Evolutionary conservation across 768 basidiomycete species (phyloP).

Genomic region (Amanita molliuscula): DNA sequence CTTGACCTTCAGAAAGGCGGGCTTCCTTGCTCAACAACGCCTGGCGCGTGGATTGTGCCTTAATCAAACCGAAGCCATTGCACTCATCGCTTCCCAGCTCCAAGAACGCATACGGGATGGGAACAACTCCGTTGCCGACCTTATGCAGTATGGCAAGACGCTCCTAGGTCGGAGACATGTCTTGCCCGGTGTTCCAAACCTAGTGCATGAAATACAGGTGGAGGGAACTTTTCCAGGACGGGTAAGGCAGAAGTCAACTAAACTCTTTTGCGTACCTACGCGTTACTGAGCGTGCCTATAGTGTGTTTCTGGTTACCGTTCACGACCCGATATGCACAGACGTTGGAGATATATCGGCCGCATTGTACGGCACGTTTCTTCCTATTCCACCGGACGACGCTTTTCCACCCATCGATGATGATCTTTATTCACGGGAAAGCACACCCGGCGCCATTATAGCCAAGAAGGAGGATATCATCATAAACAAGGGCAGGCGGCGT

Average conservation of each 20-base stretch:
- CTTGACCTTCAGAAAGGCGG: slow-evolving; percentile 38
- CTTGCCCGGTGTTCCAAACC: slow-evolving; percentile 62
- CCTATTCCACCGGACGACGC: slow-evolving; percentile 57
- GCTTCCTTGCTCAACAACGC: slow-evolving; percentile 86
- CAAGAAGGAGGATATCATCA: slow-evolving; percentile 50
- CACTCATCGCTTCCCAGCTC: slow-evolving; percentile 83
- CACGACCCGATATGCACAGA: slow-evolving; percentile 91
- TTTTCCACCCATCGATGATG: slow-evolving; percentile 50
- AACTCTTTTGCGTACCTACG: slow-evolving; percentile 1
- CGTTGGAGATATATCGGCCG: slow-evolving; percentile 65
- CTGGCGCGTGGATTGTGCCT: slow-evolving; percentile 87
- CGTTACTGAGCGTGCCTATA: slow-evolving; percentile 14
- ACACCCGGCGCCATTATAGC: slow-evolving; percentile 72
- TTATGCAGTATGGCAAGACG: slow-evolving; percentile 92
- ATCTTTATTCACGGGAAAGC: slow-evolving; percentile 39
- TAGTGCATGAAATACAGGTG: slow-evolving; percentile 84
- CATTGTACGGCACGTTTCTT: slow-evolving; percentile 91
- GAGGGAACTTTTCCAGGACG: slow-evolving; percentile 88
- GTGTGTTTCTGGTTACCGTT: slow-evolving; percentile 93
- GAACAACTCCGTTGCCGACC: slow-evolving; percentile 65
- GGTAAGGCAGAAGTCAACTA: slow-evolving; percentile 35
- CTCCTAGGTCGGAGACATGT: slow-evolving; percentile 87
- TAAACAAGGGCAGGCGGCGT: slow-evolving; percentile 68
- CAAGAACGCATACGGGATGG: slow-evolving; percentile 96
- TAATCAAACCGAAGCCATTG: slow-evolving; percentile 81